phyloP scores from a whole-genome alignment of 768 basidiomycete species.

The Tricholoma hemisulphureum region DNA sequence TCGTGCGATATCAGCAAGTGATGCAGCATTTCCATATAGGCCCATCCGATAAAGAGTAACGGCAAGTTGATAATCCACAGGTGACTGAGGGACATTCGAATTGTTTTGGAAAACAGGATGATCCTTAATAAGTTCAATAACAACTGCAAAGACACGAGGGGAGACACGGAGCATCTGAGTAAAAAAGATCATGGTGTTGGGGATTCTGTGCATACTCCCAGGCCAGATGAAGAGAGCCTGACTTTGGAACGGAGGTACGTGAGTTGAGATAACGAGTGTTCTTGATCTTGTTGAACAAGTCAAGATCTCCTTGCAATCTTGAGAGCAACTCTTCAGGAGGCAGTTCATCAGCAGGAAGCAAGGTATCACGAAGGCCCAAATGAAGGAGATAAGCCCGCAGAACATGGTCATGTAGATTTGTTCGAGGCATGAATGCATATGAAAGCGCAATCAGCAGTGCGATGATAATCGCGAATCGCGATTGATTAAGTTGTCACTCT shows the following conservation, averaged over 20 bases:
- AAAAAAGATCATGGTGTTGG: constrained; percentile 18
- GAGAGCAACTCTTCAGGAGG: background rate
- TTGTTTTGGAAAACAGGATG: constrained; percentile 21
- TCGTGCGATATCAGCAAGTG: background rate
- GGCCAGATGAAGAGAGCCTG: constrained; percentile 6
- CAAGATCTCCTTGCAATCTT: background rate
- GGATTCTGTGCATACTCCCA: constrained; percentile 25
- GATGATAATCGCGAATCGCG: too few species aligned
- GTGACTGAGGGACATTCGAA: constrained; percentile 17
- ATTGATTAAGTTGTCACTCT: too few species aligned
- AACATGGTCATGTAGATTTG: background rate
- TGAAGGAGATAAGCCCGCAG: background rate
- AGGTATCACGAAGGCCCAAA: background rate
- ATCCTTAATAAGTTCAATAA: constrained; percentile 8
- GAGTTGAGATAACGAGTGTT: background rate
- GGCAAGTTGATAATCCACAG: constrained; percentile 16
- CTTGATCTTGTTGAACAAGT: background rate
- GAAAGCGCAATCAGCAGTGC: too few species aligned
- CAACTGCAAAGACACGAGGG: constrained; percentile 25
- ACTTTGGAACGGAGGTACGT: background rate
- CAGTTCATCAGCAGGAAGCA: background rate
- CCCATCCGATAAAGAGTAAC: background rate
- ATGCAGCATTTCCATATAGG: background rate
- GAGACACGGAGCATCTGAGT: constrained; percentile 24
- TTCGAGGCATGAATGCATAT: background rate